phyloP scores from a whole-genome alignment of 805 yeast species.

The Torulaspora maleeae region DNA sequence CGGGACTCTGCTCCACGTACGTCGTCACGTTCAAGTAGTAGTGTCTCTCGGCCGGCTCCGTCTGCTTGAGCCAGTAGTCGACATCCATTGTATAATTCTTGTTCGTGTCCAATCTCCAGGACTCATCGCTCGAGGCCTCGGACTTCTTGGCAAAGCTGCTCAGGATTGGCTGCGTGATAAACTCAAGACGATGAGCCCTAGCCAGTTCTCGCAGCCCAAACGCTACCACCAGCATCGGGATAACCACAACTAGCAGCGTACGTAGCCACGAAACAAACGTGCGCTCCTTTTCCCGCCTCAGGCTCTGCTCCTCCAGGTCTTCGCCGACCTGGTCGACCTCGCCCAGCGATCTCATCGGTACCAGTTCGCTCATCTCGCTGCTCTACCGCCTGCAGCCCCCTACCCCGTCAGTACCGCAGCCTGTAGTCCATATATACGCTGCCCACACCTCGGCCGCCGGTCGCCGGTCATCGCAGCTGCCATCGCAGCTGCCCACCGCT shows the following conservation, averaged over 20 bases:
- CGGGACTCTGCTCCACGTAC: slow-evolving; percentile 27
- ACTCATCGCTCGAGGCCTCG: neutral
- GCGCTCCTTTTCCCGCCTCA: neutral
- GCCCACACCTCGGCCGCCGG: too few species aligned
- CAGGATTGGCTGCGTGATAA: neutral
- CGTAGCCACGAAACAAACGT: neutral
- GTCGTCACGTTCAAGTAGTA: slow-evolving; percentile 24
- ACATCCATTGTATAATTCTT: slow-evolving; percentile 23
- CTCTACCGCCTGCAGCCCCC: too few species aligned
- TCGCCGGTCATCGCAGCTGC: too few species aligned
- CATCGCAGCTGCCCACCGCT: too few species aligned
- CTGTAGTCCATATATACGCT: too few species aligned
- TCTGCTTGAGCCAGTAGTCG: slow-evolving; percentile 21
- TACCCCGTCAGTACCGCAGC: too few species aligned
- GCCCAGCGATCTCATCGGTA: neutral
- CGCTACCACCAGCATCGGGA: slow-evolving; percentile 5
- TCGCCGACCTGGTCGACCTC: neutral
- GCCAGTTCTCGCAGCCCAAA: slow-evolving; percentile 3
- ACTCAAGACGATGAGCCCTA: neutral
- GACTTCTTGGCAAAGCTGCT: slow-evolving; percentile 3
- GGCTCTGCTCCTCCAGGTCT: slow-evolving; percentile 2
- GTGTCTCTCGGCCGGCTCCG: slow-evolving; percentile 21
- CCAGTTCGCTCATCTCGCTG: neutral
- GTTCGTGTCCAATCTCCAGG: slow-evolving; percentile 31
- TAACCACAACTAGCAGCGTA: neutral